These are phyloP conservation scores for Colletotrichum musae DNA, from an alignment of 2,329 filamentous ascomycete species.

Conservation along the genomic window DNA sequence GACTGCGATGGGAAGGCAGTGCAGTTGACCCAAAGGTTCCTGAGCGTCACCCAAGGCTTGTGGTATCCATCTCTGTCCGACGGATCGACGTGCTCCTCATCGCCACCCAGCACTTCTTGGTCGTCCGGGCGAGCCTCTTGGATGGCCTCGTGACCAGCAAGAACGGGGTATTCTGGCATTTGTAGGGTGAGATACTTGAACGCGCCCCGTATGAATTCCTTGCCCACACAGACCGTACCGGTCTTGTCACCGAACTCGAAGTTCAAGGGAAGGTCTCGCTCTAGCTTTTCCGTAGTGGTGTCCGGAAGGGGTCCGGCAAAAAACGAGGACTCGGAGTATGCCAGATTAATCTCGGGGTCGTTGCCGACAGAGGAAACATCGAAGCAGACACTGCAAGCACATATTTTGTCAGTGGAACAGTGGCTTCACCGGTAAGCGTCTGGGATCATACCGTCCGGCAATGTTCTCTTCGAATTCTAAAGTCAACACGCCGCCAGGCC, in stretches of 20 bases:
- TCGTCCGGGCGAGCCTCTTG: constrained; percentile 45
- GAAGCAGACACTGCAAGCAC: constrained; percentile 50
- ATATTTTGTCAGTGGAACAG: neutral
- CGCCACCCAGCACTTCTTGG: constrained; percentile 42
- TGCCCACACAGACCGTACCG: constrained; percentile 51
- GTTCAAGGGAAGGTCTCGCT: constrained; percentile 45
- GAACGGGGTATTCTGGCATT: constrained; percentile 56
- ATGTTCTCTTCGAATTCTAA: constrained; percentile 59
- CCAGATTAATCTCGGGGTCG: constrained; percentile 46
- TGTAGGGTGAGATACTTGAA: constrained; percentile 60
- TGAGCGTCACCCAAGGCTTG: constrained; percentile 50
- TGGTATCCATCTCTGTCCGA: constrained; percentile 38
- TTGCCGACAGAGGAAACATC: constrained; percentile 48
- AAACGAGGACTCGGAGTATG: constrained; percentile 44
- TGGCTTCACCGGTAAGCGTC: too few species aligned
- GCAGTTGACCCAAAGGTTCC: constrained; percentile 55
- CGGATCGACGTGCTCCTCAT: neutral
- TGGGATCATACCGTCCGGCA: constrained; percentile 50
- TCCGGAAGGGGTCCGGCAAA: constrained; percentile 44
- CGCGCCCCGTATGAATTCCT: constrained; percentile 53
- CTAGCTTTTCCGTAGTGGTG: constrained; percentile 45
- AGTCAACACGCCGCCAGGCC: constrained; percentile 51
- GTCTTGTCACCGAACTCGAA: constrained; percentile 47
- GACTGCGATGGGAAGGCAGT: constrained; percentile 58
- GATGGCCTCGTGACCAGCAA: constrained; percentile 21